phyloP scores from a whole-genome alignment of 176 grass and related monocot species.

The Oryza punctata region DNA sequence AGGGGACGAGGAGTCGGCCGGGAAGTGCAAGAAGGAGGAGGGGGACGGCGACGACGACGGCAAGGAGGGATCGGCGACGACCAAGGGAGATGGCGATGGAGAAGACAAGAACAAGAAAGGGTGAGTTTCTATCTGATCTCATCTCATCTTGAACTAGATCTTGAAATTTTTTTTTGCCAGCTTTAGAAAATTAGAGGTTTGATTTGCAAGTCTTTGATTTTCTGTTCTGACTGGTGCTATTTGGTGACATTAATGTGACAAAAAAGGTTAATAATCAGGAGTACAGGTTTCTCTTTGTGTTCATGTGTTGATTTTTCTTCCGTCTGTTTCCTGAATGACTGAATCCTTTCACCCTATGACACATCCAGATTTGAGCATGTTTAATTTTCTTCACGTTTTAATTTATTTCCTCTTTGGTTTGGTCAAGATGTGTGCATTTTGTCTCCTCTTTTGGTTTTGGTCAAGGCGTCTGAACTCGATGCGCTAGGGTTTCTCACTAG shows the following conservation, averaged over 20 bases:
- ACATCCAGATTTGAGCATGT: background rate
- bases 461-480: conserved; percentile 47
- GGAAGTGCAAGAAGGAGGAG: conserved; percentile 55
- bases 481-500: conserved; percentile 57
- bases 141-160: background rate
- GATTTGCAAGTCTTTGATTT: conserved; percentile 9
- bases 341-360: background rate
- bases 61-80: conserved; percentile 33
- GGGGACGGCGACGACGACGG: conserved; percentile 48
- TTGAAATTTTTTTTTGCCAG: conserved; percentile 2
- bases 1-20: conserved; percentile 33
- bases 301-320: background rate
- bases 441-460: conserved; percentile 2
- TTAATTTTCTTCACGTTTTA: background rate
- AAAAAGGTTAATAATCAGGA: conserved; percentile 24
- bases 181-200: background rate
- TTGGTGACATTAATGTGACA: background rate
- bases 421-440: conserved; percentile 44
- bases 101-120: conserved; percentile 75
- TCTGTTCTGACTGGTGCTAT: background rate
- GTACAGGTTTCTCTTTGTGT: background rate
- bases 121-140: conserved; percentile 50
- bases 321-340: background rate
- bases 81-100: conserved; percentile 34
- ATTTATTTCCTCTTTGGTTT: conserved; percentile 26